Base-by-base conservation (phyloP, 768 basidiomycete genomes). In the Hericium rajendrae region DNA sequence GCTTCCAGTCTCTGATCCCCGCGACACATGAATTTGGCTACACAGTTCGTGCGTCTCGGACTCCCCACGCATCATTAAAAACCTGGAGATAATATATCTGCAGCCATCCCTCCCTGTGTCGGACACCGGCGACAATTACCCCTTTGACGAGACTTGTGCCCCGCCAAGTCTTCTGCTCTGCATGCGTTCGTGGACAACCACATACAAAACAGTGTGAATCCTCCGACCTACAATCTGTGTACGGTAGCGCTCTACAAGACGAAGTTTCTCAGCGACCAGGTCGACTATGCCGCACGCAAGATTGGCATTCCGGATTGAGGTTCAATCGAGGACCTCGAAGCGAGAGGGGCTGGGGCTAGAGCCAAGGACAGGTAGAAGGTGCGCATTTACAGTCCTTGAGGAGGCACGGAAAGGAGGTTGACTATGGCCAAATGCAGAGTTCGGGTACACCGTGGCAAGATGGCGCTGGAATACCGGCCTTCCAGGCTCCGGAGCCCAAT, bases 41-140 rank as follows among this genome's bases (percentile, higher is more conserved):
- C 63, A 2, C 52, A 59, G 20, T 64, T 66, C 28, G 57, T 67
- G 6, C 53, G 62, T 16, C 43, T 68, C 72, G 5, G 72, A 75
- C 54, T 73, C 72, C 6, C 64, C 64, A 2, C 66, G 66, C 16
- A 75, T 74, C 51, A 62, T 72, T 18, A 66, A 70, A 51, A 72
- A 74, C 59, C 69, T 75, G 39, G 74, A 75, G 39, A 62, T 53
- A 16, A 65, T 62, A 20, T 68, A 64, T 38, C 59, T 59, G 65
- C n/a, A 59, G 24, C 24, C 24, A 24, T 24, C 24, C 59, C 13
- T 15, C n/a, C n/a, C n/a, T n/a, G n/a, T n/a, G n/a, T n/a, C n/a
- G n/a, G n/a, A n/a, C n/a, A n/a, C n/a, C n/a, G n/a, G n/a, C n/a
- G n/a, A n/a, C n/a, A n/a, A 43, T 6, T 43, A 43, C 3, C 41